Conservation (phyloP, 208 protist species). For the Trichomonas vaginalis region DNA sequence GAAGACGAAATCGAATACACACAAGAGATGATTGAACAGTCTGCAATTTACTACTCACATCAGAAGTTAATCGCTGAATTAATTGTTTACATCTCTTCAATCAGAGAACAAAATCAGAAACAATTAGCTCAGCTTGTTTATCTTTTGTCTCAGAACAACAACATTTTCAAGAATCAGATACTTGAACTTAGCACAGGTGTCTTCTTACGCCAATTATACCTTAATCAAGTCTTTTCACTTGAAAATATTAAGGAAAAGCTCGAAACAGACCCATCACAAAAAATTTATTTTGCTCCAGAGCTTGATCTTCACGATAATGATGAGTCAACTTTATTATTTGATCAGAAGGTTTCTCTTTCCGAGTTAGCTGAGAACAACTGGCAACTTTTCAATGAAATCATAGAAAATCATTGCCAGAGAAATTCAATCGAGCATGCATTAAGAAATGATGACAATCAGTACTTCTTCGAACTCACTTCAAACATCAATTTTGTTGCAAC, state of each 20-base stretch:
- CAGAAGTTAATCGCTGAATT: neutral
- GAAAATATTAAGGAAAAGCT: neutral
- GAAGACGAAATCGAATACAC: neutral
- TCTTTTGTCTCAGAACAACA: neutral
- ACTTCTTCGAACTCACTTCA: neutral
- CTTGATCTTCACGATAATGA: neutral
- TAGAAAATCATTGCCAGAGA: neutral
- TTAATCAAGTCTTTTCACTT: neutral
- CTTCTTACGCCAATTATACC: neutral
- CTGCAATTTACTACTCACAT: neutral
- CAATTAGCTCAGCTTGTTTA: neutral
- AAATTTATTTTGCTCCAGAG: neutral
- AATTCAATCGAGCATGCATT: neutral
- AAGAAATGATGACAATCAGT: neutral
- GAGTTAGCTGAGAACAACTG: neutral
- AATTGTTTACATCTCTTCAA: neutral
- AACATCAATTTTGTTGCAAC: neutral
- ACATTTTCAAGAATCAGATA: neutral
- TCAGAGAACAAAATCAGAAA: neutral
- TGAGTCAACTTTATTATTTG: neutral
- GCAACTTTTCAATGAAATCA: neutral
- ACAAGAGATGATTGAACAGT: neutral
- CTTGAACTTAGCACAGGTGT: neutral
- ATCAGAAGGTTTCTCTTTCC: neutral
- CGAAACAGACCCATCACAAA: neutral